A percentile compares a stretch with the other conserved stretches of the same genome.
phyloP scores from a whole-genome alignment of 2,329 filamentous ascomycete species.

The Claviceps quebecensis region DNA sequence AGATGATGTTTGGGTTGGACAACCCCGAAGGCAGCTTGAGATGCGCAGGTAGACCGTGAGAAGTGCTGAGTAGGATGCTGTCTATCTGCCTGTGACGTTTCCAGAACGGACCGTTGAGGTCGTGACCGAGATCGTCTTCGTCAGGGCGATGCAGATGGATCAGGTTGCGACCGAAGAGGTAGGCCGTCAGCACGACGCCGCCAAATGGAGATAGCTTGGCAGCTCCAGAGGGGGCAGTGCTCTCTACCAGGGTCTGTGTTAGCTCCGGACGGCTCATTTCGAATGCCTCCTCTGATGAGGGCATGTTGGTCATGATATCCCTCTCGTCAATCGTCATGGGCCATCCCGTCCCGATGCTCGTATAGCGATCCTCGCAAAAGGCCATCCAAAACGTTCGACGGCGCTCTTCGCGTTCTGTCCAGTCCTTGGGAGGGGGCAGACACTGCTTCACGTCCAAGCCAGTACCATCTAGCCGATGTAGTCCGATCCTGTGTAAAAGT shows the following conservation, averaged over 20 bases:
- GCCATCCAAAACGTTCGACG: constrained; percentile 90
- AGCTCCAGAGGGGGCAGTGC: constrained; percentile 57
- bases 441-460: constrained; percentile 89
- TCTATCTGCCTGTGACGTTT: constrained; percentile 82
- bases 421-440: constrained; percentile 72
- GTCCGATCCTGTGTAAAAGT: constrained; percentile 55
- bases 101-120: constrained; percentile 92
- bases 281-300: constrained; percentile 72
- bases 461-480: constrained; percentile 71
- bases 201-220: constrained; percentile 63
- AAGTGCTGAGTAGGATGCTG: constrained; percentile 77
- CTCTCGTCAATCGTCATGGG: constrained; percentile 86
- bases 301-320: constrained; percentile 79
- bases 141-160: constrained; percentile 82
- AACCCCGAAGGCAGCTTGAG: constrained; percentile 69
- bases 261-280: constrained; percentile 63
- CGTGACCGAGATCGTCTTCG: constrained; percentile 65
- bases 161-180: constrained; percentile 80
- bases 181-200: constrained; percentile 72
- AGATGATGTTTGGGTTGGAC: constrained; percentile 70
- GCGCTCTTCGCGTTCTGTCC: constrained; percentile 86
- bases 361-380: constrained; percentile 81
- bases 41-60: constrained; percentile 65
- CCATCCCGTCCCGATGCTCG: constrained; percentile 94
- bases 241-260: constrained; percentile 55